Evolutionary conservation across 2,329 filamentous ascomycete genomes (phyloP).

Genomic region (Colletotrichum lini): DNA sequence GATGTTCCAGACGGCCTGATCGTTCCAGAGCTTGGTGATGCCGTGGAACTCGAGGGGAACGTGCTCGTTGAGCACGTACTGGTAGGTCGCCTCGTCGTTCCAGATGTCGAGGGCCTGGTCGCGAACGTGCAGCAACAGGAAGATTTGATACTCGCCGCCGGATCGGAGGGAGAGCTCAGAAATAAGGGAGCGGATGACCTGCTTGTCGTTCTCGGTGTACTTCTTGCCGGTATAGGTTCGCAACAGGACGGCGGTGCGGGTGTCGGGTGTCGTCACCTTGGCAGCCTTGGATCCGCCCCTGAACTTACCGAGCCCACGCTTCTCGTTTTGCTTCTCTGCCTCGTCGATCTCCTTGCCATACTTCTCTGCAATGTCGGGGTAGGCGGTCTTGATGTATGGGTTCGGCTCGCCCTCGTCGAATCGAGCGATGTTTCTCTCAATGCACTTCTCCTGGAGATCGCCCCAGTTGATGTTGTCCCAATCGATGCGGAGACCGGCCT

Average conservation of each 20-base stretch:
- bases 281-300: constrained; percentile 20
- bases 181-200: constrained; percentile 84
- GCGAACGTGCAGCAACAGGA: constrained; percentile 85
- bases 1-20: constrained; percentile 79
- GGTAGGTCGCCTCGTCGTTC: constrained; percentile 71
- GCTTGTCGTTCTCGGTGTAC: constrained; percentile 84
- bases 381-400: constrained; percentile 57
- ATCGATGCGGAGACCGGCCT: constrained; percentile 61
- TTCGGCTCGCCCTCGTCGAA: constrained; percentile 65
- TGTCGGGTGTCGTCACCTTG: constrained; percentile 18
- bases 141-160: constrained; percentile 86
- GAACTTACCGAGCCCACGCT: constrained; percentile 31
- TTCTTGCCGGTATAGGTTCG: constrained; percentile 82
- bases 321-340: constrained; percentile 18
- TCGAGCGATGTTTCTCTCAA: constrained; percentile 75
- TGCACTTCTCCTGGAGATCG: constrained; percentile 76
- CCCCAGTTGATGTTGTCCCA: constrained; percentile 82
- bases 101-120: constrained; percentile 71
- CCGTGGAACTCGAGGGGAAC: constrained; percentile 79
- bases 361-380: constrained; percentile 45
- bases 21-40: constrained; percentile 83
- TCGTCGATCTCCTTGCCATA: constrained; percentile 23
- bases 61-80: constrained; percentile 70
- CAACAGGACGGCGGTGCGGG: constrained; percentile 80
- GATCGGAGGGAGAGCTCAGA: constrained; percentile 82